phyloP scores from a whole-genome alignment of 139 green algal species.

The Dunaliella primolecta region DNA sequence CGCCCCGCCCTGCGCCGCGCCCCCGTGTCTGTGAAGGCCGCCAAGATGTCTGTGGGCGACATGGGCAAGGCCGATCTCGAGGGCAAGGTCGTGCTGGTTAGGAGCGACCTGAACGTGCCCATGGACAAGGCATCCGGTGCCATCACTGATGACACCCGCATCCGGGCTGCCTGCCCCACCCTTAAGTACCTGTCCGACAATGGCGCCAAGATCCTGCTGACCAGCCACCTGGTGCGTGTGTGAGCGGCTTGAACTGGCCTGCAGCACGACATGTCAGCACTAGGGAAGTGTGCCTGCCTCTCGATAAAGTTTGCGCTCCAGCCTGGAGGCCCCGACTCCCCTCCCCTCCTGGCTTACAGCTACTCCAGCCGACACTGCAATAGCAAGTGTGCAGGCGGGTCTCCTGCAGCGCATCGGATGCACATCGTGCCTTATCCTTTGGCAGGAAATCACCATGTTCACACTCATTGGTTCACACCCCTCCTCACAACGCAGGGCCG shows the following conservation, averaged over 20 bases:
- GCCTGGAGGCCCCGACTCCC: not conserved
- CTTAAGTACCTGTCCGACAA: constrained; percentile 95
- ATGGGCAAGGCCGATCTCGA: constrained; percentile 90
- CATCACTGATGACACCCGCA: constrained; percentile 98
- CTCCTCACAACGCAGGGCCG: constrained; percentile 67
- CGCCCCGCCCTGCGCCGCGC: constrained; percentile 5
- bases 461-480: not conserved
- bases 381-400: no score
- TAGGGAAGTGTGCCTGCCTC: not conserved
- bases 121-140: constrained; percentile 82
- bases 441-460: not conserved
- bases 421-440: not conserved
- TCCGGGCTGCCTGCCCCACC: constrained; percentile 94
- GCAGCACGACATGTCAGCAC: not conserved
- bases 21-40: constrained; percentile 34
- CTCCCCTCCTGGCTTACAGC: not conserved
- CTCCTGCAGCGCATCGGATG: no score
- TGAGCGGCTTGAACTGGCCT: not conserved
- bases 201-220: constrained; percentile 96
- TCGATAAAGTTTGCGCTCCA: not conserved
- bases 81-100: constrained; percentile 71
- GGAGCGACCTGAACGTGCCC: constrained; percentile 95
- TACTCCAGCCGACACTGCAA: no score
- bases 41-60: constrained; percentile 90
- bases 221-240: constrained; percentile 84